Conservation (phyloP, 2,329 filamentous ascomycete genomes). For the Beauveria brongniartii region DNA sequence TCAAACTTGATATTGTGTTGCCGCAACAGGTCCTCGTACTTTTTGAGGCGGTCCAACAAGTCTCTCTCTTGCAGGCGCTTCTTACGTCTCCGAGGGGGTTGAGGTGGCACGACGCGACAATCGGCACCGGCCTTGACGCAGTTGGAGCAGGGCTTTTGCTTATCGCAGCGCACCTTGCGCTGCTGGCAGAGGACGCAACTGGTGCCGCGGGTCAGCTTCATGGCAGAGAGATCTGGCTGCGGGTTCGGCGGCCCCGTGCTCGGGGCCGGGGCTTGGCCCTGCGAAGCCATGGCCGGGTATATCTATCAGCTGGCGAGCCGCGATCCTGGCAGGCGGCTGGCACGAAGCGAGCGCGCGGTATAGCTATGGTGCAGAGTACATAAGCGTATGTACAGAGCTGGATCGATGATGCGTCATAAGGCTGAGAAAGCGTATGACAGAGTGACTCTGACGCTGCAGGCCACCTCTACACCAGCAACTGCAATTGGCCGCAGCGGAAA, state of each 20-base stretch:
- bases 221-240: slow-evolving; percentile 31
- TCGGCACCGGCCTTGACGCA: slow-evolving; percentile 56
- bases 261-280: slow-evolving; percentile 5
- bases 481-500: neutral
- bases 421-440: neutral
- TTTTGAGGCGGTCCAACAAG: slow-evolving; percentile 58
- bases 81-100: slow-evolving; percentile 50
- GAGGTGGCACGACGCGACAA: slow-evolving; percentile 50
- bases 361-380: neutral
- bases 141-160: slow-evolving; percentile 62
- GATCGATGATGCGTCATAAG: slow-evolving; percentile 2
- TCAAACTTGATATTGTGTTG: slow-evolving; percentile 60
- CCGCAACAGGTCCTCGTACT: slow-evolving; percentile 58
- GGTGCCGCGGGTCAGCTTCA: slow-evolving; percentile 51
- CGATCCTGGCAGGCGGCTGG: neutral
- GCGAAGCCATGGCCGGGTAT: slow-evolving; percentile 8
- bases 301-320: neutral
- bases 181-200: slow-evolving; percentile 69
- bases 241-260: slow-evolving; percentile 10
- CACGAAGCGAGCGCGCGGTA: neutral
- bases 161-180: slow-evolving; percentile 68
- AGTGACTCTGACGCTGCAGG: neutral
- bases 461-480: neutral
- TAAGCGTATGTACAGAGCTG: neutral
- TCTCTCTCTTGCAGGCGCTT: slow-evolving; percentile 63